These are phyloP conservation scores for Monilinia aucupariae DNA, from an alignment of 2,329 filamentous ascomycete genomes.

Conservation along the genomic window DNA sequence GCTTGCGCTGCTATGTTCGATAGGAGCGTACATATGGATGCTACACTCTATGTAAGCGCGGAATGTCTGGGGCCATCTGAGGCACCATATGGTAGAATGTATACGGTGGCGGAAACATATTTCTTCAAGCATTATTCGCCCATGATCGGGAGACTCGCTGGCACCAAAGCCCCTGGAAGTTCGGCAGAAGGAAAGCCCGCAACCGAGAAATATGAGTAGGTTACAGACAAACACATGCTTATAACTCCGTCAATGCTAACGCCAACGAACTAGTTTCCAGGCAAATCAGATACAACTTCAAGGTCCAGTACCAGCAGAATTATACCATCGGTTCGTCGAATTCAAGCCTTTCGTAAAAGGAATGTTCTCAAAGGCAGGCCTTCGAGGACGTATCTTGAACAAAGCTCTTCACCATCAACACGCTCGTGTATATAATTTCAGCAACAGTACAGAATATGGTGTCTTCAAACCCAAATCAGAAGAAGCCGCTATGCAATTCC, in stretches of 20 bases:
- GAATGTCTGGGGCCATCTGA: constrained; percentile 73
- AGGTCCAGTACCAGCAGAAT: constrained; percentile 70
- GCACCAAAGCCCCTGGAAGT: constrained; percentile 58
- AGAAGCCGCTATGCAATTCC: constrained; percentile 71
- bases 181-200: constrained; percentile 47
- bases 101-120: constrained; percentile 69
- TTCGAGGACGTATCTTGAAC: constrained; percentile 75
- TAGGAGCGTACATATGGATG: constrained; percentile 60
- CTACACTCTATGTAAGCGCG: constrained; percentile 65
- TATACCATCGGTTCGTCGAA: constrained; percentile 91
- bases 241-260: constrained; percentile 18
- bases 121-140: constrained; percentile 86
- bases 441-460: constrained; percentile 68
- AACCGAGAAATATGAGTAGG: constrained; percentile 71
- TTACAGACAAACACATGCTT: constrained; percentile 19
- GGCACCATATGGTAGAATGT: constrained; percentile 62
- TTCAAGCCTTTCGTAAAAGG: constrained; percentile 84
- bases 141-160: constrained; percentile 75
- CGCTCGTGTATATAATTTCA: constrained; percentile 81
- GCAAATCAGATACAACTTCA: constrained; percentile 83
- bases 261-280: constrained; percentile 63
- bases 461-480: constrained; percentile 59
- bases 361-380: constrained; percentile 75
- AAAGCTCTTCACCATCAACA: constrained; percentile 88
- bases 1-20: constrained; percentile 60